These are phyloP conservation scores for Lagenidium sp. DNA, from an alignment of 352 stramenopile species.

Conservation along the genomic window DNA sequence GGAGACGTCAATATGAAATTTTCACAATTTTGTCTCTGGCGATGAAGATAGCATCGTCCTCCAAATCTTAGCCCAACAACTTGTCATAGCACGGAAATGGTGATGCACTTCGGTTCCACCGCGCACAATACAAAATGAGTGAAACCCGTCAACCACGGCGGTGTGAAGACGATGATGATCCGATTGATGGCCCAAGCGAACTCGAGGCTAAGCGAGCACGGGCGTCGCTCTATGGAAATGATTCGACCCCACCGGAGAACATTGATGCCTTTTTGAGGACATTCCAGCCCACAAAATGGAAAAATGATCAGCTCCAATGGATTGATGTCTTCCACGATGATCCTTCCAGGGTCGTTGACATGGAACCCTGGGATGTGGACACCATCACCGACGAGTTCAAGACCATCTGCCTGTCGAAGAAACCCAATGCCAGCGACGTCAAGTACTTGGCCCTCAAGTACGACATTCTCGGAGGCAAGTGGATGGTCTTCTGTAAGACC, in stretches of 20 bases:
- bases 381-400: slow-evolving; percentile 1
- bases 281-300: background rate
- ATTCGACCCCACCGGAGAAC: background rate
- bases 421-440: background rate
- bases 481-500: slow-evolving; percentile 4
- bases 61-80: too few relatives aligned
- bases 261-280: background rate
- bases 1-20: too few relatives aligned
- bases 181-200: too few relatives aligned
- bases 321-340: background rate
- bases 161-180: too few relatives aligned
- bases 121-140: too few relatives aligned
- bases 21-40: too few relatives aligned
- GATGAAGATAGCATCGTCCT: too few relatives aligned
- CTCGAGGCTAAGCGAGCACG: too few relatives aligned
- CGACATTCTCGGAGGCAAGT: slow-evolving; percentile 5
- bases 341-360: background rate
- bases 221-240: too few relatives aligned
- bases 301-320: background rate
- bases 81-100: too few relatives aligned
- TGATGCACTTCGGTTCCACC: too few relatives aligned
- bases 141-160: too few relatives aligned
- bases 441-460: slow-evolving; percentile 1
- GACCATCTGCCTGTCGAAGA: background rate
- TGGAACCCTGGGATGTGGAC: background rate